phyloP scores from a whole-genome alignment of 495 filamentous ascomycete genomes.

The Aspergillus carlsbadensis region DNA sequence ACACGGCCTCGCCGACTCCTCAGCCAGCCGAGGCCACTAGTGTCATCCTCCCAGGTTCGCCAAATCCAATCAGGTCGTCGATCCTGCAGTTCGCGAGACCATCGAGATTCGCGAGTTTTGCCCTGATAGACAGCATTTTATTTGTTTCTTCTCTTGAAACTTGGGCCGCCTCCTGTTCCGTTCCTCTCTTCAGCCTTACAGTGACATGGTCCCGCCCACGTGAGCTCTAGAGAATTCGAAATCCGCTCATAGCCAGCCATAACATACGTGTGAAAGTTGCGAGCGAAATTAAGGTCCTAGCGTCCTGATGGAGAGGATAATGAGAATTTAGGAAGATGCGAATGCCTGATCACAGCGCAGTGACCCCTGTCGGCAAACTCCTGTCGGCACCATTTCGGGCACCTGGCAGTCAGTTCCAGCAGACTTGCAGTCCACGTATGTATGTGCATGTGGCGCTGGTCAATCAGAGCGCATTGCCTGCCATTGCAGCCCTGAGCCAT shows the following conservation, averaged over 20 bases:
- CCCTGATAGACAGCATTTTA: not conserved
- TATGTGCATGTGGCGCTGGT: not conserved
- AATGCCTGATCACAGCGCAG: too few relatives aligned
- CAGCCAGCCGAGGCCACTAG: constrained; percentile 17
- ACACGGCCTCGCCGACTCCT: constrained; percentile 12
- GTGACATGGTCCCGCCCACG: not conserved
- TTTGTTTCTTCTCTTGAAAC: not conserved
- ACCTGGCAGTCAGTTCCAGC: not conserved
- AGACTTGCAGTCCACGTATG: not conserved
- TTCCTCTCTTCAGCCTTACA: not conserved
- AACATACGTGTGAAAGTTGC: too few relatives aligned
- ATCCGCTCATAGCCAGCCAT: too few relatives aligned
- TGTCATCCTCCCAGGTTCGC: not conserved
- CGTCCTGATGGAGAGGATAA: too few relatives aligned
- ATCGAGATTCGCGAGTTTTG: not conserved
- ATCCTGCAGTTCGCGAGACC: not conserved
- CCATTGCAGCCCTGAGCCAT: too few relatives aligned
- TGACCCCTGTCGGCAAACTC: too few relatives aligned
- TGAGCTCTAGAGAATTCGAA: not conserved
- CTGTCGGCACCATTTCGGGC: too few relatives aligned
- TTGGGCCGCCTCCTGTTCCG: not conserved
- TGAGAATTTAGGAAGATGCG: too few relatives aligned
- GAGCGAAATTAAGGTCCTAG: too few relatives aligned
- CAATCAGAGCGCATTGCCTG: not conserved
- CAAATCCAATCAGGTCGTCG: constrained; percentile 1